Evolutionary conservation across 2,329 filamentous ascomycete species (phyloP).

Genomic region (Trichoderma harzianum): DNA sequence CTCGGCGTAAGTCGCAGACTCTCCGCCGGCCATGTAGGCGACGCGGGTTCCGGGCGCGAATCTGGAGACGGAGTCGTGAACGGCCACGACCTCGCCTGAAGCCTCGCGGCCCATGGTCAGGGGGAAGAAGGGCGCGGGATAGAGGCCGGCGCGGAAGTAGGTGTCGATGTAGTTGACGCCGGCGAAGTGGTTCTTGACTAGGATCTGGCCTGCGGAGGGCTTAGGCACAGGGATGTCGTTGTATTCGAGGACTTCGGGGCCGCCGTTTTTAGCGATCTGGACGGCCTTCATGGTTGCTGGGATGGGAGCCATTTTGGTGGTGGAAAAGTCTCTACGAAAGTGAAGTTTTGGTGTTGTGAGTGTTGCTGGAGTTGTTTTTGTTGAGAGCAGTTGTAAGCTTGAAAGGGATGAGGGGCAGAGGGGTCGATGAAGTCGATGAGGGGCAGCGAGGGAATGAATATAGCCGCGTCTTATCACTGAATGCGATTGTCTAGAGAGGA

Average conservation of each 20-base stretch:
- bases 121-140: constrained; percentile 64
- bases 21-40: constrained; percentile 55
- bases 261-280: constrained; percentile 62
- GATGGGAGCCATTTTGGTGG: constrained; percentile 62
- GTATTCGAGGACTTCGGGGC: constrained; percentile 68
- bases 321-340: constrained; percentile 1
- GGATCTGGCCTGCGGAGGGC: constrained; percentile 65
- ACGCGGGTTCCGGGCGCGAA: constrained; percentile 67
- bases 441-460: neutral
- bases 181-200: constrained; percentile 75
- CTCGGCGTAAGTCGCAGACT: constrained; percentile 50
- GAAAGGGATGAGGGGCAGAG: neutral
- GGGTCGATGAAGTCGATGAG: constrained; percentile 3
- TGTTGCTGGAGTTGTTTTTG: neutral
- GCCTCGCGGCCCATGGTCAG: constrained; percentile 78
- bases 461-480: neutral
- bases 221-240: constrained; percentile 67
- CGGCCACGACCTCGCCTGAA: constrained; percentile 64
- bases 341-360: neutral
- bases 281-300: constrained; percentile 67
- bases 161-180: constrained; percentile 90
- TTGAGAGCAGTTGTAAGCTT: neutral
- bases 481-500: neutral
- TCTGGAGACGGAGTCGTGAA: constrained; percentile 51
- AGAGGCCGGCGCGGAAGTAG: constrained; percentile 85